Conservation (phyloP, 129 eudicot genomes). For the Flaveria sonorensis region DNA sequence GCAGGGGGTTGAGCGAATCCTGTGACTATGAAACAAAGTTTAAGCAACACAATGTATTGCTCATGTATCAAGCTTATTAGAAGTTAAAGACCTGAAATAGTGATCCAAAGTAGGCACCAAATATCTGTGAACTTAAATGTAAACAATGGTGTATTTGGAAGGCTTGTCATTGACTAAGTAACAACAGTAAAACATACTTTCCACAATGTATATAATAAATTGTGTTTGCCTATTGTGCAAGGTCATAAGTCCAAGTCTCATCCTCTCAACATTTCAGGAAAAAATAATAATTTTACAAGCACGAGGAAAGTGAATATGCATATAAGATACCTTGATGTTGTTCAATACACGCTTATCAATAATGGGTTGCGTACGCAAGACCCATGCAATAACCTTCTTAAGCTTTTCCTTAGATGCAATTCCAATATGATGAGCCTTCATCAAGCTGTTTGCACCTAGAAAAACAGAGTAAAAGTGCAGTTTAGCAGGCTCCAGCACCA, state of each 20-base stretch:
- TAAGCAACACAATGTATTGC: neutral
- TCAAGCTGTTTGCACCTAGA: constrained; percentile 52
- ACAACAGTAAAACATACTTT: neutral
- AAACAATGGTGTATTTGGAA: neutral
- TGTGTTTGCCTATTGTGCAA: neutral
- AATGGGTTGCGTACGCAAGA: constrained; percentile 50
- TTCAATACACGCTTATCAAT: constrained; percentile 38
- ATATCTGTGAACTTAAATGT: neutral
- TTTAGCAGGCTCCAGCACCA: neutral
- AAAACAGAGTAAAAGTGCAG: constrained; percentile 9
- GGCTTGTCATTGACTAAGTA: neutral
- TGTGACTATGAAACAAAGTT: neutral
- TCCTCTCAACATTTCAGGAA: neutral
- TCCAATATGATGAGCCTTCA: constrained; percentile 46
- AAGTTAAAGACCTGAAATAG: neutral
- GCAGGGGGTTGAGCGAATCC: no score
- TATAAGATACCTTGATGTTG: constrained; percentile 43
- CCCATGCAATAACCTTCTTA: constrained; percentile 64
- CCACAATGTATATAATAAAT: neutral
- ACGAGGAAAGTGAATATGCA: constrained; percentile 14
- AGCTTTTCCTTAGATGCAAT: constrained; percentile 65
- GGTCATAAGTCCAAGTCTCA: neutral
- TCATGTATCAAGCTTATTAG: neutral
- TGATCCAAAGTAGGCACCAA: neutral
- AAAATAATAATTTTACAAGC: neutral